Evolutionary conservation across 257 asterid species (phyloP).

Genomic region (Solanum stenotomum): DNA sequence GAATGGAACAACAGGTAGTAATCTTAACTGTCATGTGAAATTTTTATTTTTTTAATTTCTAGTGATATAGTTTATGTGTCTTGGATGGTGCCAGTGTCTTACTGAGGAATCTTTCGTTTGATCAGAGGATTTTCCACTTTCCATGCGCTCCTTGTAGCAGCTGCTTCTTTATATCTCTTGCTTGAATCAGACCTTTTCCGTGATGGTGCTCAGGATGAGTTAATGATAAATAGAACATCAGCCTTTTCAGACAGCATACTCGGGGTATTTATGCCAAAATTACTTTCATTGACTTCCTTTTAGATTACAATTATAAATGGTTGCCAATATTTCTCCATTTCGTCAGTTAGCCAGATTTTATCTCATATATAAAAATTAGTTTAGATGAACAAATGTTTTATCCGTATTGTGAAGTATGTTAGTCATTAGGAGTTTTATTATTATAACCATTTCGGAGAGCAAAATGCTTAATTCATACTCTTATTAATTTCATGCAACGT

Average conservation of each 20-base stretch:
- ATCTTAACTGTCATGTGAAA: slow-evolving; percentile 3
- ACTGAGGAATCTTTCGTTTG: neutral
- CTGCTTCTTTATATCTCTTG: slow-evolving; percentile 62
- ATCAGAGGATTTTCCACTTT: slow-evolving; percentile 89
- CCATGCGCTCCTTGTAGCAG: slow-evolving; percentile 67
- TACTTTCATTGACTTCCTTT: neutral
- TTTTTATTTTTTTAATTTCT: neutral
- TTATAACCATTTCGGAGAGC: neutral
- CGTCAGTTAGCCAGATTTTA: neutral
- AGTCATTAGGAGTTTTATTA: neutral
- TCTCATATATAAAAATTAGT: neutral
- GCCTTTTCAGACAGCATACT: slow-evolving; percentile 55
- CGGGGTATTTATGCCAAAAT: slow-evolving; percentile 39
- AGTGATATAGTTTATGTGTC: neutral
- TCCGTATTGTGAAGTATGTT: neutral
- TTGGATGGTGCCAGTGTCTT: slow-evolving; percentile 3
- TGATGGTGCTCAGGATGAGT: slow-evolving; percentile 30
- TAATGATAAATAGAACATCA: slow-evolving; percentile 45
- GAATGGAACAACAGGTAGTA: slow-evolving; percentile 88
- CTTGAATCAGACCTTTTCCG: slow-evolving; percentile 47
- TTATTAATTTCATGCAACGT: neutral
- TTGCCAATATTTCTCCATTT: neutral
- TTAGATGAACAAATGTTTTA: neutral
- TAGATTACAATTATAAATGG: neutral
- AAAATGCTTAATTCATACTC: neutral